Evolutionary conservation across 352 stramenopile species (phyloP).

Genomic region (Elongisporangium anandrum): DNA sequence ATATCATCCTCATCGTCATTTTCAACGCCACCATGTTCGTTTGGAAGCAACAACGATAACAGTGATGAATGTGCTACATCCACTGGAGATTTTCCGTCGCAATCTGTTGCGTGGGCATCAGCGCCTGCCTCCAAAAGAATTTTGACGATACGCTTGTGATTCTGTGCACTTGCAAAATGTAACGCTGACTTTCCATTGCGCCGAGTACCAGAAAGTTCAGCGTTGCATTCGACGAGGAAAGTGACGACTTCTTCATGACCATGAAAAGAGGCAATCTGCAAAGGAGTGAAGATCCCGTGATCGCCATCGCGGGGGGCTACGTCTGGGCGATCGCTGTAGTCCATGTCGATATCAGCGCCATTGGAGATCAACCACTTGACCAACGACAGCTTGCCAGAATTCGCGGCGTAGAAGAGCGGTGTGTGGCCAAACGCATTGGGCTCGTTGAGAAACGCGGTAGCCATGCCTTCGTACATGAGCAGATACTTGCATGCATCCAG

Average conservation of each 20-base stretch:
- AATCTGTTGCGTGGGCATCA: slow-evolving; percentile 57
- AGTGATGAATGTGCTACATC: slow-evolving; percentile 52
- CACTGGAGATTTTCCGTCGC: slow-evolving; percentile 50
- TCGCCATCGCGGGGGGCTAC: slow-evolving; percentile 49
- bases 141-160: slow-evolving; percentile 54
- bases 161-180: slow-evolving; percentile 65
- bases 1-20: slow-evolving; percentile 20
- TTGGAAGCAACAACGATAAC: slow-evolving; percentile 40
- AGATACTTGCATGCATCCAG: slow-evolving; percentile 78
- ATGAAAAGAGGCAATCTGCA: slow-evolving; percentile 77
- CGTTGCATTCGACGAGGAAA: slow-evolving; percentile 83
- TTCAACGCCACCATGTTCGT: slow-evolving; percentile 24
- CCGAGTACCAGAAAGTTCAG: slow-evolving; percentile 52
- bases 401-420: slow-evolving; percentile 74
- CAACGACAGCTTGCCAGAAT: slow-evolving; percentile 60
- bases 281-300: slow-evolving; percentile 65
- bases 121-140: slow-evolving; percentile 66
- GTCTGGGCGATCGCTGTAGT: slow-evolving; percentile 62
- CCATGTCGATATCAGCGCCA: slow-evolving; percentile 75
- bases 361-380: slow-evolving; percentile 87
- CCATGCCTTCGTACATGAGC: slow-evolving; percentile 68
- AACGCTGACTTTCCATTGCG: slow-evolving; percentile 73
- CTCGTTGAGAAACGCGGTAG: slow-evolving; percentile 59
- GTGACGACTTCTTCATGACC: slow-evolving; percentile 64
- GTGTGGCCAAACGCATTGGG: slow-evolving; percentile 75